These are phyloP conservation scores for Cladosporium sp. DNA, from an alignment of 2,329 filamentous ascomycete species.

Conservation along the genomic window DNA sequence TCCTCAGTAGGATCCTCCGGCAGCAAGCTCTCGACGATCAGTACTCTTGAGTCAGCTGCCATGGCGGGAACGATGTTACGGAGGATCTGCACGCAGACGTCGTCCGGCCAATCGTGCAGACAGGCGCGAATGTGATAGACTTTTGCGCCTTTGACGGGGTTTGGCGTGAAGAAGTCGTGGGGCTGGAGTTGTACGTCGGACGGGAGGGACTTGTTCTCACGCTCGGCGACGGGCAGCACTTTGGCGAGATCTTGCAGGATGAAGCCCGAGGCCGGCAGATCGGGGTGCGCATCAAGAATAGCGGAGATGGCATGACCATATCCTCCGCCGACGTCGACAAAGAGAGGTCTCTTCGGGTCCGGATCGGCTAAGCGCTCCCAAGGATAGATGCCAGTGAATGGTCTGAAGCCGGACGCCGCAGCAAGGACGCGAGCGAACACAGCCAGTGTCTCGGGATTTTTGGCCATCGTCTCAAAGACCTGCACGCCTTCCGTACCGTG, in stretches of 20 bases:
- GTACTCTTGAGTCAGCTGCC: not conserved
- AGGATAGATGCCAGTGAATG: constrained; percentile 2
- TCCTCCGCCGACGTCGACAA: constrained; percentile 27
- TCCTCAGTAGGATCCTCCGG: not conserved
- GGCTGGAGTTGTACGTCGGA: not conserved
- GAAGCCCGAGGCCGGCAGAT: constrained; percentile 17
- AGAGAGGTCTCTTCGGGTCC: not conserved
- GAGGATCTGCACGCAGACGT: constrained; percentile 19
- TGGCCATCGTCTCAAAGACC: not conserved
- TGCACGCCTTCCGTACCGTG: constrained; percentile 2
- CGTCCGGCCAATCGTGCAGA: constrained; percentile 26
- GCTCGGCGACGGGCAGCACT: constrained; percentile 15
- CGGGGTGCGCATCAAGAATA: constrained; percentile 16
- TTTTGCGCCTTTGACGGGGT: constrained; percentile 23
- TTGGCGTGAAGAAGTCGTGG: constrained; percentile 26
- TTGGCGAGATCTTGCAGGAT: constrained; percentile 25
- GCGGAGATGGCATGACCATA: constrained; percentile 21
- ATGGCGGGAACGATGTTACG: constrained; percentile 13
- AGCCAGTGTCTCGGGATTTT: not conserved
- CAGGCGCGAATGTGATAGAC: constrained; percentile 23
- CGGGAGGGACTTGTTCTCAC: not conserved
- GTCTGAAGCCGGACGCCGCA: not conserved
- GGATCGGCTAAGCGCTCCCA: constrained; percentile 4
- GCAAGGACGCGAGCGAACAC: not conserved
- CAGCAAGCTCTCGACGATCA: constrained; percentile 4